These are phyloP conservation scores for Daphne laureola DNA, from an alignment of 441 rosid species.

Conservation along the genomic window DNA sequence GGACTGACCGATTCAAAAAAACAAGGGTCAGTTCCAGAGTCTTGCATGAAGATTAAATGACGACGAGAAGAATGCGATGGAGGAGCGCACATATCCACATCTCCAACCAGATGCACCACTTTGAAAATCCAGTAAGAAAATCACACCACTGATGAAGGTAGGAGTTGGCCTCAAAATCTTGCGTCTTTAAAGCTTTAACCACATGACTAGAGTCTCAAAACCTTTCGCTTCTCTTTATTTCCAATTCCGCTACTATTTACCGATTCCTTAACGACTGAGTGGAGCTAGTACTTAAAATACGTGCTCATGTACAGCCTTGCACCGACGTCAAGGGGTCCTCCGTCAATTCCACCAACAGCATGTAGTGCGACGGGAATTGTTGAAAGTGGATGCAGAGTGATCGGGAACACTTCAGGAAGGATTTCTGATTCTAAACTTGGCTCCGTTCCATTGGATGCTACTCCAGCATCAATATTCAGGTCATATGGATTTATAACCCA, in stretches of 20 bases:
- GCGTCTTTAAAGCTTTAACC: no score
- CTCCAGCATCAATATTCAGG: slow-evolving; percentile 14
- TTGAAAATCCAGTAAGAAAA: slow-evolving; percentile 7
- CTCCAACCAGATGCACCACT: slow-evolving; percentile 16
- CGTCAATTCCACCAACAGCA: slow-evolving; percentile 72
- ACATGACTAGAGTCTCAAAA: slow-evolving; percentile 10
- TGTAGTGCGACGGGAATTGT: slow-evolving; percentile 76
- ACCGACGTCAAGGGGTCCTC: slow-evolving; percentile 73
- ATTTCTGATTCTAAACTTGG: slow-evolving; percentile 19
- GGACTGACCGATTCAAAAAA: slow-evolving; percentile 30
- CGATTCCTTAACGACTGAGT: slow-evolving; percentile 26
- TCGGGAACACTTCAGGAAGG: slow-evolving; percentile 58
- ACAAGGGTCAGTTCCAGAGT: slow-evolving; percentile 32
- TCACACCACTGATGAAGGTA: no score
- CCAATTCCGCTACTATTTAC: slow-evolving; percentile 41
- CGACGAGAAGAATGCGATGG: slow-evolving; percentile 39
- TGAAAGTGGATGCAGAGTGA: slow-evolving; percentile 53
- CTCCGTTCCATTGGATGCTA: slow-evolving; percentile 10
- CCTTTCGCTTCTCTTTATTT: slow-evolving; percentile 5
- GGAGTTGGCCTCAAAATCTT: no score
- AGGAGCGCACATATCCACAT: slow-evolving; percentile 27
- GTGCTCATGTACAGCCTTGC: slow-evolving; percentile 69
- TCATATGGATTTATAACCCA: slow-evolving; percentile 45
- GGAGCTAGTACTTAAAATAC: slow-evolving; percentile 36
- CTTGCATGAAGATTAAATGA: slow-evolving; percentile 31